phyloP scores from a whole-genome alignment of 1,139 yeast genomes.

The Groenewaldozyma auringiensis region DNA sequence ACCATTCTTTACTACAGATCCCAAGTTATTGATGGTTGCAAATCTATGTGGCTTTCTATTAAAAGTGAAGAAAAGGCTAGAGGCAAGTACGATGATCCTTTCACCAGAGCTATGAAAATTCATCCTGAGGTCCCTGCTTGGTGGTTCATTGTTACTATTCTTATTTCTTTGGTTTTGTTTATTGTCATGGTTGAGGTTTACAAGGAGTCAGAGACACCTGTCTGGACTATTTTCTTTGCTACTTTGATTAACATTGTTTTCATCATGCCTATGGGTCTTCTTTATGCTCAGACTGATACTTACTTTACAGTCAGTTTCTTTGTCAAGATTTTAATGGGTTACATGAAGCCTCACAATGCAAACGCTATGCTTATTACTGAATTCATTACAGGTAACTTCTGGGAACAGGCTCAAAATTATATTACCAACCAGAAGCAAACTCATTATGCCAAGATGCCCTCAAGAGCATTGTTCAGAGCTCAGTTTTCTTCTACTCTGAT shows the following conservation, averaged over 20 bases:
- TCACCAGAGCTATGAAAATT: conserved; percentile 44
- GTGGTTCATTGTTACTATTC: conserved; percentile 44
- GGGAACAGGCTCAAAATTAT: conserved; percentile 46
- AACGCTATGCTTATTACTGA: conserved; percentile 50
- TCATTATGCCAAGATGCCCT: conserved; percentile 52
- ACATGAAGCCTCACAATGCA: conserved; percentile 57
- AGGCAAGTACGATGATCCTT: conserved; percentile 42
- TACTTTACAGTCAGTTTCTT: conserved; percentile 49
- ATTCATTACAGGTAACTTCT: conserved; percentile 51
- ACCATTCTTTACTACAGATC: conserved; percentile 34
- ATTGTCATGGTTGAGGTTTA: conserved; percentile 39
- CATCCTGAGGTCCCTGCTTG: conserved; percentile 59
- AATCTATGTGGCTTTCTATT: conserved; percentile 14
- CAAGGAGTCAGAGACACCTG: conserved; percentile 38
- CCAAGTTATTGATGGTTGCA: conserved; percentile 11
- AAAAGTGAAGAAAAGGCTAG: conserved; percentile 11
- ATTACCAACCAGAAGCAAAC: conserved; percentile 52
- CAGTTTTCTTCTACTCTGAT: conserved; percentile 40
- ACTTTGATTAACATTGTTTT: conserved; percentile 48
- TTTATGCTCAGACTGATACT: conserved; percentile 46
- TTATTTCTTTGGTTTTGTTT: conserved; percentile 39
- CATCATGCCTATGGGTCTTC: conserved; percentile 43
- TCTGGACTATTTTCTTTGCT: conserved; percentile 51
- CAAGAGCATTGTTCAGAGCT: conserved; percentile 50
- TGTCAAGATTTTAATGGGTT: conserved; percentile 50